These are phyloP conservation scores for Penicillium bovifimosum DNA, from an alignment of 495 filamentous ascomycete species.

Conservation along the genomic window DNA sequence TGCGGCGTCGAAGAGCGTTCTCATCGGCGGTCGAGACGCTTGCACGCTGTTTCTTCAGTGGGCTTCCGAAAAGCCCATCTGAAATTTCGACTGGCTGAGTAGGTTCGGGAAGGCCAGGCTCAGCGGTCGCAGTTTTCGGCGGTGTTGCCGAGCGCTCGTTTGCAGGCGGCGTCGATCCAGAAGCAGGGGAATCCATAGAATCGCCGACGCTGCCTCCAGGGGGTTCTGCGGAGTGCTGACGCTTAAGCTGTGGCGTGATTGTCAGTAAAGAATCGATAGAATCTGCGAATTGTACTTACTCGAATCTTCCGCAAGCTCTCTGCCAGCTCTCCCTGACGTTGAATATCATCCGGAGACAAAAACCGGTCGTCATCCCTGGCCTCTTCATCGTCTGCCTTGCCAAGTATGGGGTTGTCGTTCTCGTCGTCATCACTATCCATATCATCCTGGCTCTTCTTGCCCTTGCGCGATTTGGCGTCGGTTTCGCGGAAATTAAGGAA, in stretches of 20 bases:
- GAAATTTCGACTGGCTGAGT: slow-evolving; percentile 30
- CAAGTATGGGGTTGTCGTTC: slow-evolving; percentile 44
- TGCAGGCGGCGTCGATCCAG: slow-evolving; percentile 33
- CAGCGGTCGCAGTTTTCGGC: slow-evolving; percentile 21
- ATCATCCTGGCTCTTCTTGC: slow-evolving; percentile 38
- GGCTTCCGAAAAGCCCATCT: slow-evolving; percentile 62
- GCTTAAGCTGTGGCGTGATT: slow-evolving; percentile 65
- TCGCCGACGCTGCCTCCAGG: slow-evolving; percentile 45
- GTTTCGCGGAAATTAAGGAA: slow-evolving; percentile 84
- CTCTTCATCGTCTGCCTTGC: slow-evolving; percentile 69
- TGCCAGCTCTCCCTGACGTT: slow-evolving; percentile 76
- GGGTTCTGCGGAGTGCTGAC: slow-evolving; percentile 83
- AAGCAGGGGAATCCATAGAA: slow-evolving; percentile 41
- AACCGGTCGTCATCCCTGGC: slow-evolving; percentile 57
- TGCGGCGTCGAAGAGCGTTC: slow-evolving; percentile 44
- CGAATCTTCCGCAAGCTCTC: slow-evolving; percentile 90
- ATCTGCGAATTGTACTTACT: slow-evolving; percentile 47
- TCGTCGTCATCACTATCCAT: slow-evolving; percentile 73
- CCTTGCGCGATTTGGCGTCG: slow-evolving; percentile 43
- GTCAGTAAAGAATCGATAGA: slow-evolving; percentile 8
- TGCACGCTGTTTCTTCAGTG: slow-evolving; percentile 76
- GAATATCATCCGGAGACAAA: slow-evolving; percentile 74
- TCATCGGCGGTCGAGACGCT: slow-evolving; percentile 61
- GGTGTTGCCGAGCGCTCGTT: slow-evolving; percentile 39
- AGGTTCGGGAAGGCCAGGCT: slow-evolving; percentile 21